These are phyloP conservation scores for Immersiporthe knoxdaviesiana DNA, from an alignment of 2,329 filamentous ascomycete species.

Conservation along the genomic window DNA sequence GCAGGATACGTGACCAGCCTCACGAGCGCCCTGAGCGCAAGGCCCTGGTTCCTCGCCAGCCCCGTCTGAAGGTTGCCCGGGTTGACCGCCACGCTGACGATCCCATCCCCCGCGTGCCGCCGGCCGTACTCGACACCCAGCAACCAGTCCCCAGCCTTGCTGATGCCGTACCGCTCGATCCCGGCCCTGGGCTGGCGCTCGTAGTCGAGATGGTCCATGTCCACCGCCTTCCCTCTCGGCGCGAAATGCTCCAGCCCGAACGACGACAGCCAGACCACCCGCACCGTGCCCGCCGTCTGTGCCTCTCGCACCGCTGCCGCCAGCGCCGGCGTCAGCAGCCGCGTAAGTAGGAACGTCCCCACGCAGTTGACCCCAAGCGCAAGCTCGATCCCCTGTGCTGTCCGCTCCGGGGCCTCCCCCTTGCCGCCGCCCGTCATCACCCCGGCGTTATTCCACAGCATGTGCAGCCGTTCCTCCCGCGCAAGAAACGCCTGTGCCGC, in stretches of 20 bases:
- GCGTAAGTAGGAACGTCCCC: constrained; percentile 16
- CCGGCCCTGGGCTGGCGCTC: background rate
- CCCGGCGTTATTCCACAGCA: background rate
- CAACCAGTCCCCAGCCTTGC: constrained; percentile 34
- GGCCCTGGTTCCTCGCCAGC: constrained; percentile 1
- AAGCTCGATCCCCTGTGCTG: constrained; percentile 28
- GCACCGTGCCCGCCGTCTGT: background rate
- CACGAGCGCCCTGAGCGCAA: background rate
- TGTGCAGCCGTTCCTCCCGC: background rate
- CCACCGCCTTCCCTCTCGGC: background rate
- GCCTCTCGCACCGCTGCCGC: constrained; percentile 1
- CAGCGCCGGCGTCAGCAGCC: constrained; percentile 20
- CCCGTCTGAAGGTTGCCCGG: constrained; percentile 16
- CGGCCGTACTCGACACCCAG: constrained; percentile 33
- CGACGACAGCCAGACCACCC: constrained; percentile 13
- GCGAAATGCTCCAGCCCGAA: constrained; percentile 5
- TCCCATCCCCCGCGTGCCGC: constrained; percentile 31
- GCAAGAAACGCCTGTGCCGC: background rate
- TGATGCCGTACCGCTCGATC: constrained; percentile 32
- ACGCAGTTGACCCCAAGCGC: constrained; percentile 19
- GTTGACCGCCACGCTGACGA: constrained; percentile 32
- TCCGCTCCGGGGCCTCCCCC: constrained; percentile 41
- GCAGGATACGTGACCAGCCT: constrained; percentile 1
- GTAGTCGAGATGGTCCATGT: constrained; percentile 3
- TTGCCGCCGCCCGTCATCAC: background rate